Evolutionary conservation across 2,329 filamentous ascomycete genomes (phyloP).

Genomic region (Xylariaceae sp.): DNA sequence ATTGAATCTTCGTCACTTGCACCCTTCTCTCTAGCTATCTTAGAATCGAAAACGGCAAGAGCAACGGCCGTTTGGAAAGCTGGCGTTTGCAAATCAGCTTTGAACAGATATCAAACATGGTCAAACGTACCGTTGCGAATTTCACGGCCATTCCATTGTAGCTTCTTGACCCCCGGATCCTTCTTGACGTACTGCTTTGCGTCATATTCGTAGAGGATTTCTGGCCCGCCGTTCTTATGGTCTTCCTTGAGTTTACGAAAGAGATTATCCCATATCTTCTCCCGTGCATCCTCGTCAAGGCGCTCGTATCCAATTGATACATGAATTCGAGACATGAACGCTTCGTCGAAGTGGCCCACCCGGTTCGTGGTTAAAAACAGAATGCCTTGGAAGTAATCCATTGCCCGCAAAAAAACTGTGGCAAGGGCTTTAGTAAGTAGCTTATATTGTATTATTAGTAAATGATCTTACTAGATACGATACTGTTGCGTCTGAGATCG

Average conservation of each 20-base stretch:
- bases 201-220: conserved; percentile 8
- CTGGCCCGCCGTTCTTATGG: conserved; percentile 7
- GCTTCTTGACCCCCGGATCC: background rate
- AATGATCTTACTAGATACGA: background rate
- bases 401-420: conserved; percentile 6
- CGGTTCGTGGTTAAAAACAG: conserved; percentile 16
- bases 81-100: background rate
- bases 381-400: conserved; percentile 20
- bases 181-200: conserved; percentile 16
- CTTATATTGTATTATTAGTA: background rate
- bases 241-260: conserved; percentile 12
- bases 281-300: conserved; percentile 4
- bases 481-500: conserved; percentile 10
- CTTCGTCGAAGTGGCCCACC: conserved; percentile 12
- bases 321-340: conserved; percentile 12
- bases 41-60: conserved; percentile 22
- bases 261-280: conserved; percentile 4
- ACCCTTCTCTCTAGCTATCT: conserved; percentile 11
- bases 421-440: background rate
- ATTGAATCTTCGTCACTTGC: conserved; percentile 10
- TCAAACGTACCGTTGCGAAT: conserved; percentile 13
- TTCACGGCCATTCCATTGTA: conserved; percentile 14
- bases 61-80: conserved; percentile 29
- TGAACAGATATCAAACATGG: background rate
- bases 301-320: conserved; percentile 1